Conservation (phyloP, 345 rosid genomes). For the Schrenkiella parvula region DNA sequence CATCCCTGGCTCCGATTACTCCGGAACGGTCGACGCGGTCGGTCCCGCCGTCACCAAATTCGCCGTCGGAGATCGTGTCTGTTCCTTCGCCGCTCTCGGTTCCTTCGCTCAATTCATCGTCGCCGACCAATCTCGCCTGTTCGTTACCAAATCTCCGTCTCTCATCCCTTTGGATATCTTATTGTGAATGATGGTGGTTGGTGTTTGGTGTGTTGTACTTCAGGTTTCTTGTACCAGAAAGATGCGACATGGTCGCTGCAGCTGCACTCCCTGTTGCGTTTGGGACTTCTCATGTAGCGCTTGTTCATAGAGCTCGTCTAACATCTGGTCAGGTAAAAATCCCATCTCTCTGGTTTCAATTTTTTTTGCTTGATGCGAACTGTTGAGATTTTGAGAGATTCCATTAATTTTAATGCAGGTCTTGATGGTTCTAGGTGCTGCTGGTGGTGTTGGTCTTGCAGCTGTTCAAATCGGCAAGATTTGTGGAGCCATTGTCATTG, state of each 20-base stretch:
- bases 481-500: slow-evolving; percentile 78
- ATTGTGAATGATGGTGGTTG: not conserved
- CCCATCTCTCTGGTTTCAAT: not conserved
- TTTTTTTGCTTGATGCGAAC: not conserved
- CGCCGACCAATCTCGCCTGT: slow-evolving; percentile 66
- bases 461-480: slow-evolving; percentile 94
- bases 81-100: slow-evolving; percentile 57
- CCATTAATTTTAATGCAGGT: slow-evolving; percentile 42
- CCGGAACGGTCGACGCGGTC: slow-evolving; percentile 64
- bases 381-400: slow-evolving; percentile 8
- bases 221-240: slow-evolving; percentile 71
- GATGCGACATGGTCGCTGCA: slow-evolving; percentile 76
- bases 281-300: slow-evolving; percentile 94
- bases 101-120: slow-evolving; percentile 88
- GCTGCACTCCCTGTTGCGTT: slow-evolving; percentile 92
- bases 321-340: slow-evolving; percentile 57
- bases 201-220: no score
- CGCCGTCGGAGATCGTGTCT: slow-evolving; percentile 76
- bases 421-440: slow-evolving; percentile 88
- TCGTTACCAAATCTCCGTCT: not conserved
- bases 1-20: slow-evolving; percentile 89
- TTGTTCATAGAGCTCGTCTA: slow-evolving; percentile 78
- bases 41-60: slow-evolving; percentile 61
- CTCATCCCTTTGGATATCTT: not conserved
- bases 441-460: slow-evolving; percentile 95